Evolutionary conservation across 305 asterid species (phyloP), one percentile per base, ranked within the genome.

Genomic region (Plantago coronopus): DNA sequence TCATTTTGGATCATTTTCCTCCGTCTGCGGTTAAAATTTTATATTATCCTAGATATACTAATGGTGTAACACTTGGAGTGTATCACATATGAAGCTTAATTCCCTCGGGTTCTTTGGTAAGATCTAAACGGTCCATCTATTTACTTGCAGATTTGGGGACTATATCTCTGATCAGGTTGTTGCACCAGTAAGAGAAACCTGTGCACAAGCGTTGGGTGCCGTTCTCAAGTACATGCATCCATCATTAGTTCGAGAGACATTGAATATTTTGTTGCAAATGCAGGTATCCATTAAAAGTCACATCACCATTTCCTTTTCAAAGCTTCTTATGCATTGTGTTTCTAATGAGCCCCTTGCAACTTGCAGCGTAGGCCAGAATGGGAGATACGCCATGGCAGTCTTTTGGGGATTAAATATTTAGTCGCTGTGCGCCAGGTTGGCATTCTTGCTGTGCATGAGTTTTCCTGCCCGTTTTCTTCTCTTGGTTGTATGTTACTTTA

Each of bases 331-430:
- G 48, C 49, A 59, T 18, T 75, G 64, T 68, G 6, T 55, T 62
- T 85, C 77, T 84, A 73, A 84, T 83, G 78, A 78, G 74, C 70
- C 65, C 65, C 74, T 75, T 73, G 74, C 76, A 73, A 78, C 69
- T 82, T 89, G 82, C 99, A 93, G 99, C 83, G 83, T 89, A 89
- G 96, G 70, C 81, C 97, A 78, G 99, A 93, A 74, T 93, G 99
- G 99, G 99, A 93, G 84, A 89, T 93, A 75, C 97, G 99, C 38
- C 99, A 93, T 71, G 96, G 99, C 66, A 85, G 99, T 75, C 97
- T 93, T 62, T 81, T 89, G 91, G 97, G 99, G 55, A 87, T 87
- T 72, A 93, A 93, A 62, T 93, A 93, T 70, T 74, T 93, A 67
- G 95, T 93, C 70, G 99, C 99, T 25, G 99, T 93, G 57, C 88